phyloP scores from a whole-genome alignment of 306 rosid species.

The Sechiopsis laciniata region DNA sequence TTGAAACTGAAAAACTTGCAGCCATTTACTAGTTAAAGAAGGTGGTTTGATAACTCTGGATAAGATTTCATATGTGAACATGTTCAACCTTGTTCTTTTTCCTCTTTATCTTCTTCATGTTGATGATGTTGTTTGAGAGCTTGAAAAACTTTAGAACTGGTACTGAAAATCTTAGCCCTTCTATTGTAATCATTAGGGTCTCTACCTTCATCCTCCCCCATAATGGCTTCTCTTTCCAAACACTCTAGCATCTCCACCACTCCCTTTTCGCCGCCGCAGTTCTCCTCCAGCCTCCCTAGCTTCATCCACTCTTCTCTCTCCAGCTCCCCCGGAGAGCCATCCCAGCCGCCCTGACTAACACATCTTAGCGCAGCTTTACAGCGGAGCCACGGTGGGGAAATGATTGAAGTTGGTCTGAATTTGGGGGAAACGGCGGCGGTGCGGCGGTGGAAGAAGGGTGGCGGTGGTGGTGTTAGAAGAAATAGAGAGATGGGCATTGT shows the following conservation, averaged over 20 bases:
- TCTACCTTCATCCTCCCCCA: conserved; percentile 78
- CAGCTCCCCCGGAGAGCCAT: conserved; percentile 23
- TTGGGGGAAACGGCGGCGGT: neutral
- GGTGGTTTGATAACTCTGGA: conserved; percentile 39
- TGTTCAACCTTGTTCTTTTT: neutral
- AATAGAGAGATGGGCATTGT: conserved; percentile 3
- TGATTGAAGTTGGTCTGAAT: neutral
- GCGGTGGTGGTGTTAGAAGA: neutral
- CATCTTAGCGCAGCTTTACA: neutral
- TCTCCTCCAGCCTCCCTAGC: conserved; percentile 27
- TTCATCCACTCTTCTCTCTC: conserved; percentile 29
- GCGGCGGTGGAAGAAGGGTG: neutral
- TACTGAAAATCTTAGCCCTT: conserved; percentile 69
- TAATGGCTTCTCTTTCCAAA: conserved; percentile 72
- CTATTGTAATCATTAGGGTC: conserved; percentile 62
- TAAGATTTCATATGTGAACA: neutral
- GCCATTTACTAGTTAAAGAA: conserved; percentile 73
- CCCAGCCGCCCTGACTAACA: conserved; percentile 3
- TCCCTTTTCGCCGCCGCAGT: conserved; percentile 51
- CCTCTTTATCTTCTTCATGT: neutral
- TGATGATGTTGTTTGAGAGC: conserved; percentile 46
- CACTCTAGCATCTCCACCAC: conserved; percentile 60
- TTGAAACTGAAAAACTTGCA: conserved; percentile 24
- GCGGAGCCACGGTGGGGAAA: neutral
- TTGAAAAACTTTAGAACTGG: conserved; percentile 57